Evolutionary conservation across 352 stramenopile genomes (phyloP).

Genomic region (Phytophthora pini): DNA sequence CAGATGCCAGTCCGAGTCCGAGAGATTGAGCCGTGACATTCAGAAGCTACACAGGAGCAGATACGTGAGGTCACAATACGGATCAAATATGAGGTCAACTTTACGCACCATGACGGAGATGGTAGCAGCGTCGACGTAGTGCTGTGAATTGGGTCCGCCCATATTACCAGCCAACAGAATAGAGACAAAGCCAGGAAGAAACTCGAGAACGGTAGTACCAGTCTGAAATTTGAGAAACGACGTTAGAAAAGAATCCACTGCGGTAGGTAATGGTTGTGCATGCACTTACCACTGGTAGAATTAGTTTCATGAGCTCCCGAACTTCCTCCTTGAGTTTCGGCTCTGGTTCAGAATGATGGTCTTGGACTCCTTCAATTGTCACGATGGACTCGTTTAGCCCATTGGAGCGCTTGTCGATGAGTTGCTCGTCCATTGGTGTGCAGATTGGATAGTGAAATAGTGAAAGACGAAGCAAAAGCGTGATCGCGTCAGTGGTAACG

Average conservation of each 20-base stretch:
- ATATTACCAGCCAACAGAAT: constrained; percentile 68
- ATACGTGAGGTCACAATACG: neutral
- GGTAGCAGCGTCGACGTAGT: constrained; percentile 61
- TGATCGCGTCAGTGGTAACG: constrained; percentile 16
- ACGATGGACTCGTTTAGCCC: constrained; percentile 14
- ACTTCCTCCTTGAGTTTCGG: constrained; percentile 5
- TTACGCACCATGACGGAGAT: constrained; percentile 56
- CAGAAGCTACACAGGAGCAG: constrained; percentile 37
- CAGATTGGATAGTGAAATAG: neutral
- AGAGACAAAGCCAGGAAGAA: constrained; percentile 42
- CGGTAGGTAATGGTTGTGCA: neutral
- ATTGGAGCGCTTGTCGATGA: constrained; percentile 6
- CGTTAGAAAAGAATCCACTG: neutral
- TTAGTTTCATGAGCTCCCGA: constrained; percentile 9
- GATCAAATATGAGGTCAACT: neutral
- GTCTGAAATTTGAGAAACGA: constrained; percentile 1
- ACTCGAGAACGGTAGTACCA: constrained; percentile 40
- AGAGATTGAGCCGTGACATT: constrained; percentile 69
- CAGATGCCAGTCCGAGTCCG: constrained; percentile 65
- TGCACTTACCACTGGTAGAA: constrained; percentile 17
- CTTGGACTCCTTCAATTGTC: neutral
- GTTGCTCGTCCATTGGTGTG: constrained; percentile 15
- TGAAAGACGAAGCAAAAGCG: constrained; percentile 4
- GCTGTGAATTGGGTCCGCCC: constrained; percentile 48
- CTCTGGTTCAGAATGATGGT: constrained; percentile 6